Percentiles rank a stretch among this genome's conserved stretches.
Conservation (phyloP, 148 eudicot genomes). For the Nyssa sinensis region DNA sequence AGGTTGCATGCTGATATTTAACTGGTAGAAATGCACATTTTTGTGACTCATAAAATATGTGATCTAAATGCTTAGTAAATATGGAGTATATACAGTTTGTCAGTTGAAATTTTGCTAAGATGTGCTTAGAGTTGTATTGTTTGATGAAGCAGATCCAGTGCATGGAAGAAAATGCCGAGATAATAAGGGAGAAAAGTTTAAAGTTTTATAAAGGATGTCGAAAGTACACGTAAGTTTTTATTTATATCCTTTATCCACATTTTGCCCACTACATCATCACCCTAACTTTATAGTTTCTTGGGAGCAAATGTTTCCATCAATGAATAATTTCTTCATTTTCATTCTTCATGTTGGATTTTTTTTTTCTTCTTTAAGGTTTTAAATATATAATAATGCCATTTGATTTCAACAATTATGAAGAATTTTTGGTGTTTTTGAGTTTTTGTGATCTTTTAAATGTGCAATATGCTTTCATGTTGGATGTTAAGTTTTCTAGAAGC, state of each 20-base stretch:
- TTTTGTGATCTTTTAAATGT: not conserved
- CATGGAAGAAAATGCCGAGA: constrained; percentile 73
- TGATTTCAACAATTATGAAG: not conserved
- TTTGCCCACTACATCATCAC: no score
- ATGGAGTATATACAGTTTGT: not conserved
- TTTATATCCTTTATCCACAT: constrained; percentile 9
- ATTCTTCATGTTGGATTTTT: not conserved
- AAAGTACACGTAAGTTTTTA: constrained; percentile 69
- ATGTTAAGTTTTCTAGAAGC: no score
- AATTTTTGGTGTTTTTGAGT: not conserved
- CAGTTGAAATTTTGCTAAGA: not conserved
- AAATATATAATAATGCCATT: not conserved
- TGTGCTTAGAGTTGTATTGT: not conserved
- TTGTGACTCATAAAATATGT: constrained; percentile 5
- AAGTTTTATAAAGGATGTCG: constrained; percentile 82
- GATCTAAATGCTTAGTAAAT: not conserved
- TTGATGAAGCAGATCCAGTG: constrained; percentile 53
- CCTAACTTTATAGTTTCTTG: constrained; percentile 1
- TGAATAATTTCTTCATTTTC: not conserved
- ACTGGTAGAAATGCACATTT: no score
- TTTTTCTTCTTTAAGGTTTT: not conserved
- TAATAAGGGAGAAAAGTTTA: constrained; percentile 58
- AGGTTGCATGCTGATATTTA: not conserved
- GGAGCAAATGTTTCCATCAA: not conserved
- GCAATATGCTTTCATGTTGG: not conserved